Evolutionary conservation across 148 eudicot genomes (phyloP).

Genomic region (Silene uniflora): DNA sequence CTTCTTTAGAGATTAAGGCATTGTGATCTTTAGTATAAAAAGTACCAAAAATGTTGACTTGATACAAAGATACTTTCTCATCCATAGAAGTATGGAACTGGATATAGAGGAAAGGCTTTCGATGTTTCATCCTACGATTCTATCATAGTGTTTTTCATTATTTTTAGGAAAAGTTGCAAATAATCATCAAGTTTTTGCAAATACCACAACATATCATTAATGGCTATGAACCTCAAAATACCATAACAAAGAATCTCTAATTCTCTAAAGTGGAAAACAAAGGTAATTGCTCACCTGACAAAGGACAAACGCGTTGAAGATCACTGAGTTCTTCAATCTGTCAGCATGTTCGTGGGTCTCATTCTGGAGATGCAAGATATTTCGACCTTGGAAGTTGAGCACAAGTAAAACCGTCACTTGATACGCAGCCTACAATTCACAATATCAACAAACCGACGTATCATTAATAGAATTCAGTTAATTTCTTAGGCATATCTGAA

Average conservation of each 20-base stretch:
- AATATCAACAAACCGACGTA: neutral
- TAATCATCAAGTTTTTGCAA: too few relatives aligned
- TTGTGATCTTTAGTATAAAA: too few relatives aligned
- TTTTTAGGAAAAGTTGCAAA: too few relatives aligned
- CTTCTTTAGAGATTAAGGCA: too few relatives aligned
- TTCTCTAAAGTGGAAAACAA: neutral
- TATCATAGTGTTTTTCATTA: too few relatives aligned
- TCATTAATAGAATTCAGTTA: neutral
- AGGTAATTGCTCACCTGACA: conserved; percentile 55
- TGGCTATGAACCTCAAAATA: neutral
- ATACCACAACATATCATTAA: too few relatives aligned
- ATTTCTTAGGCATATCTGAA: neutral
- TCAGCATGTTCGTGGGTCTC: conserved; percentile 34
- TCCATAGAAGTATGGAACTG: too few relatives aligned
- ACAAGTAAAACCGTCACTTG: conserved; percentile 77
- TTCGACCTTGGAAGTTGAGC: conserved; percentile 68
- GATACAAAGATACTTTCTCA: too few relatives aligned
- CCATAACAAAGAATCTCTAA: neutral
- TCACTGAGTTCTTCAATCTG: conserved; percentile 70
- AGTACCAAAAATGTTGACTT: too few relatives aligned
- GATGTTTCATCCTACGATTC: too few relatives aligned
- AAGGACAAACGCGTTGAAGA: conserved; percentile 89
- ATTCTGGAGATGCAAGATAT: conserved; percentile 45
- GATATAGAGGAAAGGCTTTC: too few relatives aligned
- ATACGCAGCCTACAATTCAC: conserved; percentile 56